Conservation (phyloP, 164 flowering plant genomes). For the Magnolia kwangsiensis region DNA sequence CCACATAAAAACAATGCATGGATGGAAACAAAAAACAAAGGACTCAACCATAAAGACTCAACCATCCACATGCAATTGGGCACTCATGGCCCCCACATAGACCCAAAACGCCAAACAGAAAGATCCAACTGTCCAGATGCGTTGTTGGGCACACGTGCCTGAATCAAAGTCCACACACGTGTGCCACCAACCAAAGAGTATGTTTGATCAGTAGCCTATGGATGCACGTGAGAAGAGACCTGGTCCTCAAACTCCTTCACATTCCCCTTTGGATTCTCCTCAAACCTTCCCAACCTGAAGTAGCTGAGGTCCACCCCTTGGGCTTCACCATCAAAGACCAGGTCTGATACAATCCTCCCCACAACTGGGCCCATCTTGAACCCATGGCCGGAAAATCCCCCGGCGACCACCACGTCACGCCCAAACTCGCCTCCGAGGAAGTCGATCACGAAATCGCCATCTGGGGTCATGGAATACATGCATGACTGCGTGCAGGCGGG, state of each 20-base stretch:
- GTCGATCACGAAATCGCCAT: constrained; percentile 86
- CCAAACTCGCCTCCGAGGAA: constrained; percentile 81
- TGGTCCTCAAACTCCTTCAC: constrained; percentile 60
- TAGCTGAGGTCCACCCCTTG: constrained; percentile 52
- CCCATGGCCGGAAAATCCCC: constrained; percentile 98
- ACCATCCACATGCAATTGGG: no score
- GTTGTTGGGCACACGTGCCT: no score
- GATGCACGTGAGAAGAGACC: constrained; percentile 25
- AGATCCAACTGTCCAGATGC: no score
- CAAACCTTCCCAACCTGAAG: constrained; percentile 64
- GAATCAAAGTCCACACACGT: no score
- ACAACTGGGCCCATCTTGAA: constrained; percentile 91
- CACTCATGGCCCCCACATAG: no score
- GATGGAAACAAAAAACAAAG: no score
- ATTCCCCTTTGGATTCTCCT: constrained; percentile 62
- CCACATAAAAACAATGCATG: no score
- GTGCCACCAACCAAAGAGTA: no score
- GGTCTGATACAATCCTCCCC: constrained; percentile 67
- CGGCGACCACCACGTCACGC: constrained; percentile 72
- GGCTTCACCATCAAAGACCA: constrained; percentile 50
- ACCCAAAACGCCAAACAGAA: no score
- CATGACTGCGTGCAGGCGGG: constrained; percentile 63
- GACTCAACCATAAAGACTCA: no score
- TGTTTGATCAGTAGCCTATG: not conserved
- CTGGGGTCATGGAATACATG: constrained; percentile 92